Evolutionary conservation across 768 basidiomycete species (phyloP), one percentile per base, ranked within the genome.

Genomic region (Hypsizygus marmoreus): DNA sequence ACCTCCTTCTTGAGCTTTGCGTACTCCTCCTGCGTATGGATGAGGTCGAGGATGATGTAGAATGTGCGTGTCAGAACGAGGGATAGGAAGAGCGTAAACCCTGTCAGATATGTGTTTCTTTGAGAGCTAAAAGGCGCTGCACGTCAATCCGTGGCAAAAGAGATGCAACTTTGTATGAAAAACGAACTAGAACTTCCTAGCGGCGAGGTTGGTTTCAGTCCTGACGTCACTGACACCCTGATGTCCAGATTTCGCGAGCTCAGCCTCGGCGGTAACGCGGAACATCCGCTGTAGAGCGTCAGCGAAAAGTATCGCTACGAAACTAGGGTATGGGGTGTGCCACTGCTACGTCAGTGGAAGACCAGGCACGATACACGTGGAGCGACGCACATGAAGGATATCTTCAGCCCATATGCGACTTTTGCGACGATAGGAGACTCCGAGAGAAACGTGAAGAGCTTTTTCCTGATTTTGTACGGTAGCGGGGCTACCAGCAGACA

Each of bases 241-340:
- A 20, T 71, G 69, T 1, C 76, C 76, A 31, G 72, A 60, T 57
- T 86, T 91, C 10, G 86, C 83, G 14, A 78, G 56, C 26, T 92
- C 87, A 0, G 77, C 62, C 62, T 93, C 89, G 3, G 86, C 79
- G 8, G 80, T 79, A 14, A 91, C 77, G 35, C 86, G 82, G 71
- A 86, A 82, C 90, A 97, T 94, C 50, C 95, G 83, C 66, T 97
- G 94, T 25, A 97, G 72, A 22, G 95, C 93, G 56, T 98, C 95
- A 11, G 84, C 75, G 61, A 97, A 97, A 34, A 98, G 76, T 3
- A 97, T 78, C 1, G 72, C 89, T 1, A 97, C 82, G 59, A 95
- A 94, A 51, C 89, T 86, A 43, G 12, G 24, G 10, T 36, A 13
- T 37, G n/a, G 17, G 25, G 24, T n/a, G 24, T n/a, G n/a, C n/a